A percentile compares a stretch with the other conserved stretches of the same genome.
Conservation (phyloP, 345 rosid species). For the Tarenaya hassleriana region DNA sequence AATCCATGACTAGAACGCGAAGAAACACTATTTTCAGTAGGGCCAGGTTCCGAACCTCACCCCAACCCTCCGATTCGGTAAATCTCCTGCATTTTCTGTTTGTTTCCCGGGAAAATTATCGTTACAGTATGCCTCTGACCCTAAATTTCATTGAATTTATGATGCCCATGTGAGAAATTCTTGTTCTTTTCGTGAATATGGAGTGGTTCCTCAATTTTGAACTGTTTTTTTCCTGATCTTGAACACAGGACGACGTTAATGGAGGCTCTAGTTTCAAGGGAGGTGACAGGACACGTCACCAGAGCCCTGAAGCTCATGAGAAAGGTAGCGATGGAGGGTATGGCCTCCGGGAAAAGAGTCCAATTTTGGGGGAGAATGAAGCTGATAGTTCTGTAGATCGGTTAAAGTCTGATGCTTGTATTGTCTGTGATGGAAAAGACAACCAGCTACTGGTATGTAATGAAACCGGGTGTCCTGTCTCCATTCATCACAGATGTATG, state of each 20-base stretch:
- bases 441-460: constrained; percentile 35
- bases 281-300: not conserved
- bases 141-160: not conserved
- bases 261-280: not conserved
- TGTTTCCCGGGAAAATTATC: too few relatives aligned
- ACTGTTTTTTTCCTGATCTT: too few relatives aligned
- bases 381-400: constrained; percentile 7
- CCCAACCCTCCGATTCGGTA: too few relatives aligned
- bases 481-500: constrained; percentile 40
- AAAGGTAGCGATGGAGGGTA: not conserved
- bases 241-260: constrained; percentile 23
- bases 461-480: constrained; percentile 36
- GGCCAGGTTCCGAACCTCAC: too few relatives aligned
- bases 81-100: too few relatives aligned
- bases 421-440: constrained; percentile 31
- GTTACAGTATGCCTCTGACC: not conserved
- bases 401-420: constrained; percentile 27
- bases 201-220: not conserved
- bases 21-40: too few relatives aligned
- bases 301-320: constrained; percentile 16
- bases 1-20: not conserved
- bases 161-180: constrained; percentile 2
- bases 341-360: not conserved
- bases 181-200: not conserved
- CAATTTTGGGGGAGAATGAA: not conserved